Evolutionary conservation across 345 rosid species (phyloP).

Genomic region (Populus pruinosa): DNA sequence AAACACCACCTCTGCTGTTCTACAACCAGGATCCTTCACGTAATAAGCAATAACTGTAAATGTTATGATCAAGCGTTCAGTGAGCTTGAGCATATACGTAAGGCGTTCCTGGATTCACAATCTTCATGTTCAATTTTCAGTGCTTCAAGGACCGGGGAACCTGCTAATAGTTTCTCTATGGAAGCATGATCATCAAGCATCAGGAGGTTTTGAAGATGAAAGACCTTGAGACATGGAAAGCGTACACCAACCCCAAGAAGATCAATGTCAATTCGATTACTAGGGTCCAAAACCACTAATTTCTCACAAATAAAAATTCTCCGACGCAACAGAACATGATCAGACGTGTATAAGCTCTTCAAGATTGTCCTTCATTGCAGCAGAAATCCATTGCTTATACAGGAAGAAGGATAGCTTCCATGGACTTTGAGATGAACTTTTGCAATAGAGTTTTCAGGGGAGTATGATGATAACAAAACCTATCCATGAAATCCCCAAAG

Average conservation of each 20-base stretch:
- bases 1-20: neutral
- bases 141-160: neutral
- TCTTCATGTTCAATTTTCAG: neutral
- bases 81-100: neutral
- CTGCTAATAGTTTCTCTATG: neutral
- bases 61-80: neutral
- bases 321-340: neutral
- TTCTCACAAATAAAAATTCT: neutral
- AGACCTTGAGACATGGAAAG: neutral
- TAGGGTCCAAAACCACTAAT: neutral
- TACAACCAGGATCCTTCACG: neutral
- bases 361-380: neutral
- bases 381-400: neutral
- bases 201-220: neutral
- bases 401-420: neutral
- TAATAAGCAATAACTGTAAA: neutral
- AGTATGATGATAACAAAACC: neutral
- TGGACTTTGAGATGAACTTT: neutral
- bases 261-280: neutral
- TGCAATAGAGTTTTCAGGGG: neutral
- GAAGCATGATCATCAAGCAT: neutral
- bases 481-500: neutral
- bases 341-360: neutral
- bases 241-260: neutral
- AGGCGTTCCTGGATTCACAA: no score